Evolutionary conservation across 176 grass and related monocot species (phyloP), one percentile per base, ranked within the genome.

Genomic region (Metroxylon sagu): DNA sequence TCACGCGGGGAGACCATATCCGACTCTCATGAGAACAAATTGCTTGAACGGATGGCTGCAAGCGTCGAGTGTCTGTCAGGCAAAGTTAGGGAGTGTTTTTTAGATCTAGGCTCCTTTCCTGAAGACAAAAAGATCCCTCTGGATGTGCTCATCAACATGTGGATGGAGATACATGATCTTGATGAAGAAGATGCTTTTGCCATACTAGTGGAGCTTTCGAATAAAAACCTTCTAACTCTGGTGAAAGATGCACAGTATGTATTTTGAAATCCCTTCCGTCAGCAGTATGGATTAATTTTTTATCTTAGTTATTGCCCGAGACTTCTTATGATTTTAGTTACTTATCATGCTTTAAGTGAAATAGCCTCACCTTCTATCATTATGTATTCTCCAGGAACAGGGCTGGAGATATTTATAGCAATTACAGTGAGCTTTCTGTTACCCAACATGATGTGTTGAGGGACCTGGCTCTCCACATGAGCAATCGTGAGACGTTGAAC

Each of bases 51-150:
- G 29, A 92, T 98, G 88, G 94, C 85, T 0, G 74, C 88, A 56
- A 92, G 84, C 14, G 73, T 98, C 10, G 94, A 93, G 64, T 77
- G 76, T 26, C 73, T 98, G 16, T 79, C 87, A 16, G 71, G 74
- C 59, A 92, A 89, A 74, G 77, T 77, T 35, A 89, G 64, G 62
- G 87, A 98, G 65, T 98, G 94, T 57, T 98, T 98, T 70, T 84
- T 98, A 57, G 94, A 98, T 69, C 70, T 98, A 54, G 94, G 88
- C 19, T 92, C 84, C 62, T 98, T 98, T 64, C 87, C 88, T 18
- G 94, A 98, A 74, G 94, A 98, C 68, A 98, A 92, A 75, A 98
- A 85, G 66, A 98, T 98, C 68, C 88, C 87, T 49, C 79, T 98
- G 12, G 88, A 92, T 60, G 84, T 89, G 54, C 61, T 98, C 54